phyloP scores from a whole-genome alignment of 352 stramenopile species.

The Globisporangium iwayamae region DNA sequence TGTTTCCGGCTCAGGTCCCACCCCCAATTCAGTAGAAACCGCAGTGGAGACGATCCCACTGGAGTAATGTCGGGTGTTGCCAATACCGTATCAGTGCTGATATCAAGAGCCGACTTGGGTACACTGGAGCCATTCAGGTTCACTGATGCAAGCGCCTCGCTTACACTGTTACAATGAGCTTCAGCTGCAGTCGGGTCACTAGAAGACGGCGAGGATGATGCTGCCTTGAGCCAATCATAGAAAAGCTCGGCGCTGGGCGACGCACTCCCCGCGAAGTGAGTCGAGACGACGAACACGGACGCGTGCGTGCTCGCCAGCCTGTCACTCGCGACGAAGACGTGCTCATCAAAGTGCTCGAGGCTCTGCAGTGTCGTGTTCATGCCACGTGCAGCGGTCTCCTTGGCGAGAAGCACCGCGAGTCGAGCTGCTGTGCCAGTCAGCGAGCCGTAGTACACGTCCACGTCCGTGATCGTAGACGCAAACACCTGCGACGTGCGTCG shows the following conservation, averaged over 20 bases:
- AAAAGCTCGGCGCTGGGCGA: conserved; percentile 92
- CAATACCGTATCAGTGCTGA: neutral
- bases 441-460: conserved; percentile 93
- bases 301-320: conserved; percentile 20
- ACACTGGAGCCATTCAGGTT: neutral
- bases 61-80: neutral
- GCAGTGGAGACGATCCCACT: conserved; percentile 5
- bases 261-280: conserved; percentile 93
- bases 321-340: conserved; percentile 25
- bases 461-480: conserved; percentile 24
- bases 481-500: conserved; percentile 16
- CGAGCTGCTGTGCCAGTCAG: conserved; percentile 93
- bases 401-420: conserved; percentile 83
- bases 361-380: conserved; percentile 67
- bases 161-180: neutral
- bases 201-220: neutral
- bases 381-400: conserved; percentile 60
- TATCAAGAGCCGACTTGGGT: neutral
- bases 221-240: conserved; percentile 72
- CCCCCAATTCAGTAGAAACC: conserved; percentile 8
- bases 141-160: neutral
- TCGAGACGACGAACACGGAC: conserved; percentile 93
- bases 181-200: neutral
- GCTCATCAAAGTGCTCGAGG: conserved; percentile 80
- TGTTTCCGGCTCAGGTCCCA: conserved; percentile 5